A percentile compares a stretch with the other conserved stretches of the same genome.
Conservation (phyloP, 768 basidiomycete species). For the Pisolithus tinctorius region DNA sequence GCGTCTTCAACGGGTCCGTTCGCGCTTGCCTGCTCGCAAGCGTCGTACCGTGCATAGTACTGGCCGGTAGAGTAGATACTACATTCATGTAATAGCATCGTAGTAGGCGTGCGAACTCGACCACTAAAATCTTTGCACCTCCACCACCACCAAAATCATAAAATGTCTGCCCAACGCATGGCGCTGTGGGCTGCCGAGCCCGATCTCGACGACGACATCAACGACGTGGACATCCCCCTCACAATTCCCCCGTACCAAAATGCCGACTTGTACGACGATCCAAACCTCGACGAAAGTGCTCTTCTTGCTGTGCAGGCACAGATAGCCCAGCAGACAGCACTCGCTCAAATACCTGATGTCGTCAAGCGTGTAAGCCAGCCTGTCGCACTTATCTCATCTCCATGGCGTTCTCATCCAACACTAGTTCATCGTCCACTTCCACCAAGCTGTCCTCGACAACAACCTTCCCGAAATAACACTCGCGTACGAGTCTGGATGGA, state of each 20-base stretch:
- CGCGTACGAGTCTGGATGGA: slow-evolving; percentile 97
- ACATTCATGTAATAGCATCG: too few species aligned
- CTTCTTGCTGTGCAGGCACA: slow-evolving; percentile 73
- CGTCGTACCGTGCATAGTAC: neutral
- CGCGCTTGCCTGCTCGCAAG: too few species aligned
- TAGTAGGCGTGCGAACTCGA: too few species aligned
- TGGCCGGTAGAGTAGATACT: neutral
- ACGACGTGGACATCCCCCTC: slow-evolving; percentile 55
- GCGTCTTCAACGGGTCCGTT: too few species aligned
- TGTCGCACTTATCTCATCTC: neutral
- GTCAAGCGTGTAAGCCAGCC: slow-evolving; percentile 66
- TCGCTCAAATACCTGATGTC: slow-evolving; percentile 79
- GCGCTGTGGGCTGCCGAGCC: slow-evolving; percentile 72
- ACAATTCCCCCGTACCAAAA: slow-evolving; percentile 21
- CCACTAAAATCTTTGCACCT: neutral
- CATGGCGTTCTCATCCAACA: neutral
- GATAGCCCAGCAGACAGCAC: slow-evolving; percentile 76
- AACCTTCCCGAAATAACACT: slow-evolving; percentile 87
- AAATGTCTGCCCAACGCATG: slow-evolving; percentile 52
- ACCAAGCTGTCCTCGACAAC: slow-evolving; percentile 86
- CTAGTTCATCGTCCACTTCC: slow-evolving; percentile 93
- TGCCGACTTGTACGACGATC: slow-evolving; percentile 26
- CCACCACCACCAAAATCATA: neutral
- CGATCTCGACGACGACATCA: slow-evolving; percentile 70
- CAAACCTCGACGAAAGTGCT: slow-evolving; percentile 59